Conservation (phyloP, 2,329 filamentous ascomycete genomes). For the Chaetomium strumarium region DNA sequence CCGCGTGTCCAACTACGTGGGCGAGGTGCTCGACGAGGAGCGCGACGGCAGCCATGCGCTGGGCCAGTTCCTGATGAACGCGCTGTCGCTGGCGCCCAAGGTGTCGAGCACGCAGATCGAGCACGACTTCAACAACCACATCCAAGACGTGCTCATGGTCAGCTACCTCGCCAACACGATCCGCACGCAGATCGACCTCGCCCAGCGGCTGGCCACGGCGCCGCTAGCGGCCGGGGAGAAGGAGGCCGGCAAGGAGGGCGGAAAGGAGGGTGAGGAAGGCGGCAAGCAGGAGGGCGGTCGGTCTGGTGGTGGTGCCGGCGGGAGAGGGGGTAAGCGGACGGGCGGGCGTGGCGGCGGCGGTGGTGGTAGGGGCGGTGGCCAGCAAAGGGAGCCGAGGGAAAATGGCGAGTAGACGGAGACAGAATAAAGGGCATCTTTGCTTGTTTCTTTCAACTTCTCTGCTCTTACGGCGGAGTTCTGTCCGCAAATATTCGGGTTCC, state of each 20-base stretch:
- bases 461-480: too few relatives aligned
- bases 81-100: conserved; percentile 88
- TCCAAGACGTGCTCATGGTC: conserved; percentile 97
- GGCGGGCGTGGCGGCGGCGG: conserved; percentile 28
- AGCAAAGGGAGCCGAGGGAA: conserved; percentile 46
- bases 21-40: conserved; percentile 90
- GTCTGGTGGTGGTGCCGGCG: conserved; percentile 29
- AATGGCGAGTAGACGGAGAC: conserved; percentile 29
- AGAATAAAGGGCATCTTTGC: neutral
- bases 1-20: conserved; percentile 85
- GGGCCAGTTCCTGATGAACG: conserved; percentile 92
- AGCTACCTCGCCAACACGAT: conserved; percentile 98
- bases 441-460: too few relatives aligned
- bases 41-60: conserved; percentile 82
- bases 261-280: conserved; percentile 44
- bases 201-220: conserved; percentile 85
- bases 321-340: conserved; percentile 39
- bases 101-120: conserved; percentile 87
- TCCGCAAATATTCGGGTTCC: too few relatives aligned
- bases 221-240: conserved; percentile 48
- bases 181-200: conserved; percentile 96
- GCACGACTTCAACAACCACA: conserved; percentile 98
- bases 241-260: conserved; percentile 38
- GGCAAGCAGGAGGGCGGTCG: conserved; percentile 31
- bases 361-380: conserved; percentile 38